Evolutionary conservation across 2,329 filamentous ascomycete genomes (phyloP), one percentile per base, ranked within the genome.

Genomic region (Sporothrix curviconia): DNA sequence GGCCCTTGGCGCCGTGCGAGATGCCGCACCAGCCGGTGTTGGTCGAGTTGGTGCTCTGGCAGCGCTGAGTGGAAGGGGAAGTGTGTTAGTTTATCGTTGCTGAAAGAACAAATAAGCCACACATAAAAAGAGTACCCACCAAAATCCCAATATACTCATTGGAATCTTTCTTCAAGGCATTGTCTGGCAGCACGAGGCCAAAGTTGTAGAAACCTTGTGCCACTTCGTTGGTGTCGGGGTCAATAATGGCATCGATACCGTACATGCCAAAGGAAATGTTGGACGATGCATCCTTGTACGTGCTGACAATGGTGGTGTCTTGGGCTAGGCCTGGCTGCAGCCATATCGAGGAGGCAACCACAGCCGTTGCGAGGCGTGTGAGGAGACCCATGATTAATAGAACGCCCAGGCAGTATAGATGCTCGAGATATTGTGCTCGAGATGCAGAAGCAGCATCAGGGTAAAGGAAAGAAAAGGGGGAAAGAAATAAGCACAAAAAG

Each of bases 111-210:
- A 4, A 36, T 7, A 28, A 9, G 25, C 4, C 12, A 11, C 17
- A 54, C 12, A 28, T n/a, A 28, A 30, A 5, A 30, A 12, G 25
- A 44, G 25, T 14, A 56, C 75, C 62, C 62, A 83, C 82, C 49
- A 84, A 69, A 51, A 80, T 75, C 37, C 82, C 83, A 57, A 85
- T 80, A 62, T 83, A 84, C 65, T 85, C 83, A 44, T 71, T 75
- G 5, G 75, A 73, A 54, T 78, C 75, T 22, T 66, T 74, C 0
- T 70, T 74, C 46, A 76, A 61, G 1, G 78, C 78, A 64, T 76
- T 69, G 15, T 67, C 62, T 5, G 82, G 82, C 15, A 85, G 70
- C 2, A 78, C 78, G 53, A 85, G 64, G 64, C 82, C 82, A 51
- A 80, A 80, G 52, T 65, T 64, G 56, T 62, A 68, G 1, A 63